phyloP scores from a whole-genome alignment of 352 stramenopile species.

The Pythium apleroticum region DNA sequence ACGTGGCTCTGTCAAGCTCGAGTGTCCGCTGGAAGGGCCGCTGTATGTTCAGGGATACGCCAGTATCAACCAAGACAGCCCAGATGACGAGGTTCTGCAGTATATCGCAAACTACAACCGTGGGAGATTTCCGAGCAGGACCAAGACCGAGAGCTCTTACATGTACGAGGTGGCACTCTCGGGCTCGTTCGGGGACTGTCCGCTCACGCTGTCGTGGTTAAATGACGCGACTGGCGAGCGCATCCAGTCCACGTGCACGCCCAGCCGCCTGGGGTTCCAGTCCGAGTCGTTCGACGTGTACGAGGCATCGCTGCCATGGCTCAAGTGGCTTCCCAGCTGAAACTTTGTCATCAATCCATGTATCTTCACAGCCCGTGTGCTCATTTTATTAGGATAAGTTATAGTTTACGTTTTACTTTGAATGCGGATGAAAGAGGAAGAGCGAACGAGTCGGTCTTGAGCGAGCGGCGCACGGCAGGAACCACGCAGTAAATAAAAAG shows the following conservation, averaged over 20 bases:
- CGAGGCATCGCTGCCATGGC: neutral
- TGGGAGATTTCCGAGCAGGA: neutral
- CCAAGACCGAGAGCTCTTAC: neutral
- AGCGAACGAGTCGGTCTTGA: neutral
- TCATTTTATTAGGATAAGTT: slow-evolving; percentile 13
- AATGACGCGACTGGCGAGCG: neutral
- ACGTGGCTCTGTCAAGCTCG: neutral
- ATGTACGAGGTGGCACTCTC: neutral
- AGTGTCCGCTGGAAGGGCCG: neutral
- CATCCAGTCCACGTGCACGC: neutral
- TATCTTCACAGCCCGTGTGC: too few species aligned
- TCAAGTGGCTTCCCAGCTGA: neutral
- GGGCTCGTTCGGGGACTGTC: neutral
- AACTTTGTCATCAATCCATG: too few species aligned
- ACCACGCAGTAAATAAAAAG: slow-evolving; percentile 2
- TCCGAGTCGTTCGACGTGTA: neutral
- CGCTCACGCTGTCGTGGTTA: neutral
- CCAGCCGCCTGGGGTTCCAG: neutral
- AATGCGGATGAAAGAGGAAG: neutral
- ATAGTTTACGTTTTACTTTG: slow-evolving; percentile 7
- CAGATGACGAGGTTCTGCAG: neutral
- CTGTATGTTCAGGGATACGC: neutral
- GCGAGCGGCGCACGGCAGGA: neutral
- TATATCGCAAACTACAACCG: neutral
- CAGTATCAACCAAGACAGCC: neutral